phyloP scores from a whole-genome alignment of 805 yeast genomes.

The Suhomyces sp. region DNA sequence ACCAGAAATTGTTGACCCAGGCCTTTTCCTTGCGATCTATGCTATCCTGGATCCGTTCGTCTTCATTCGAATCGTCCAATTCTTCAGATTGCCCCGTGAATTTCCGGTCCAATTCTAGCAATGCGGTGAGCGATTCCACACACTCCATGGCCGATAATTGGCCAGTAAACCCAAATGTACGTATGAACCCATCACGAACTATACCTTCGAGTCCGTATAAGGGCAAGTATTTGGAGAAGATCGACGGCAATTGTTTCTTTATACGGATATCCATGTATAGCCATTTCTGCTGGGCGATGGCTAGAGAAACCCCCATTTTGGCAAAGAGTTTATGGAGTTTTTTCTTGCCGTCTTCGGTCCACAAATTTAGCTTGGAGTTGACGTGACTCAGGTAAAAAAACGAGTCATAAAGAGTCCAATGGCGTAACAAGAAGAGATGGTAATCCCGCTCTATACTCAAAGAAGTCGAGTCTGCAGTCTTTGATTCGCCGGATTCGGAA shows the following conservation, averaged over 20 bases:
- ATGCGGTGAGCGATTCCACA: constrained; percentile 83
- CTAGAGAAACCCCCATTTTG: constrained; percentile 89
- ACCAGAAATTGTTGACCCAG: constrained; percentile 75
- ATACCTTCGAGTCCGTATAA: constrained; percentile 80
- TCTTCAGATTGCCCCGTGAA: constrained; percentile 14
- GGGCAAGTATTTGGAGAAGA: constrained; percentile 68
- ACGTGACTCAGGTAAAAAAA: constrained; percentile 89
- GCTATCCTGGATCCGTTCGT: constrained; percentile 15
- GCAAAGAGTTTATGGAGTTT: constrained; percentile 89
- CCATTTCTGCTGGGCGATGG: constrained; percentile 91
- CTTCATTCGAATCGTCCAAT: constrained; percentile 19
- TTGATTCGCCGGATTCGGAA: constrained; percentile 17
- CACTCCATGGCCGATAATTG: constrained; percentile 88
- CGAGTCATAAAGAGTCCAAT: constrained; percentile 90
- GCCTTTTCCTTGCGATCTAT: constrained; percentile 49
- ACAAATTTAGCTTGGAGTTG: constrained; percentile 78
- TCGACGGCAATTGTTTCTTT: constrained; percentile 66
- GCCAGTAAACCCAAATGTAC: constrained; percentile 86
- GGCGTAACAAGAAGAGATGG: constrained; percentile 79
- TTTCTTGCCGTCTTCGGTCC: constrained; percentile 91
- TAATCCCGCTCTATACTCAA: constrained; percentile 78
- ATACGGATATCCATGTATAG: constrained; percentile 78
- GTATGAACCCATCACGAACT: constrained; percentile 78
- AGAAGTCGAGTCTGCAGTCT: constrained; percentile 41
- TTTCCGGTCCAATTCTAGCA: constrained; percentile 63